Percentiles rank a stretch among this genome's conserved stretches.
Evolutionary conservation across 2,329 filamentous ascomycete genomes (phyloP).

Genomic region (Tolypocladium cylindrosporum): DNA sequence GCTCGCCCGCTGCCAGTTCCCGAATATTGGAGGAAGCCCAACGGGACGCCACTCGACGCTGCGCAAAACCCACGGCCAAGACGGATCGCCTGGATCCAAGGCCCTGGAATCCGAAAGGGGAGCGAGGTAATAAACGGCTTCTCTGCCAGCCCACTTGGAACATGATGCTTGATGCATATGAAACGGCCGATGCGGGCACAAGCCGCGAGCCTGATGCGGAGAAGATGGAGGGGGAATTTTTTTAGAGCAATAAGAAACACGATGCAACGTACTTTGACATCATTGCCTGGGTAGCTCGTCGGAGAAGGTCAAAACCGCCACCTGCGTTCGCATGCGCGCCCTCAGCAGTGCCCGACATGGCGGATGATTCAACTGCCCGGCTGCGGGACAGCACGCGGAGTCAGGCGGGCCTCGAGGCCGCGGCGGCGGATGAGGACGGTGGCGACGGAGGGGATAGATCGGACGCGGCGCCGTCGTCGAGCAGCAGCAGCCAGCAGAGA

Average conservation of each 20-base stretch:
- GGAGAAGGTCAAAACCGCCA: constrained; percentile 45
- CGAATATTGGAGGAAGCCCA: neutral
- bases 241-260: constrained; percentile 12
- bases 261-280: constrained; percentile 47
- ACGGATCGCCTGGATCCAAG: neutral
- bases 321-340: constrained; percentile 19
- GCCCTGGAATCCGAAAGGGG: neutral
- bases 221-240: constrained; percentile 5
- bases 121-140: neutral
- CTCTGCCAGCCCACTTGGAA: neutral
- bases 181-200: neutral
- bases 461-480: neutral
- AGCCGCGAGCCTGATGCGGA: neutral
- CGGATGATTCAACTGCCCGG: constrained; percentile 2
- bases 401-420: neutral
- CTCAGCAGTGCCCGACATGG: constrained; percentile 40
- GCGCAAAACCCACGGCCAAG: neutral
- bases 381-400: neutral
- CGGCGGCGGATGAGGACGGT: neutral
- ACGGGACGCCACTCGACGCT: neutral
- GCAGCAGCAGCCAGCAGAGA: neutral
- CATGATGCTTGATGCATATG: neutral
- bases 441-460: neutral
- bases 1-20: neutral
- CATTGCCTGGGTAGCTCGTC: constrained; percentile 52